Conservation (phyloP, 495 filamentous ascomycete genomes). For the Xylaria acuta region DNA sequence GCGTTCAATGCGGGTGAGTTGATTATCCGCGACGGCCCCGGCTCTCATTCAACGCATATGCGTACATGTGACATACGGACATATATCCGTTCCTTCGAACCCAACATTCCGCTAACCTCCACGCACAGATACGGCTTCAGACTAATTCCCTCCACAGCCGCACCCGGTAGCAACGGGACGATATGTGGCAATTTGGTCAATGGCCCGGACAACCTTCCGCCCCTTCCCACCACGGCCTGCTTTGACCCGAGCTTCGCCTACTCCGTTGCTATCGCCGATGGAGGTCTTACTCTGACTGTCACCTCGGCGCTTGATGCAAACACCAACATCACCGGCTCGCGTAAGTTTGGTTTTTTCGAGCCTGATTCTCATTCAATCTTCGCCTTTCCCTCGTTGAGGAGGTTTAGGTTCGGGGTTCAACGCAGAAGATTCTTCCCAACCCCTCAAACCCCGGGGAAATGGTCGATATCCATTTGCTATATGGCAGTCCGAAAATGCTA, state of each 20-base stretch:
- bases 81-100: background rate
- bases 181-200: constrained; percentile 11
- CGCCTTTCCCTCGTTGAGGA: background rate
- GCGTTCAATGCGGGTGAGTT: constrained; percentile 16
- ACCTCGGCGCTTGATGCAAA: constrained; percentile 20
- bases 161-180: constrained; percentile 11
- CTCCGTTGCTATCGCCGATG: constrained; percentile 11
- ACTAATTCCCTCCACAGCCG: background rate
- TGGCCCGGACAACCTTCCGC: constrained; percentile 19
- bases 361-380: background rate
- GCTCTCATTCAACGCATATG: background rate
- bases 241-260: constrained; percentile 13
- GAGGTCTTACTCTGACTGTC: constrained; percentile 9
- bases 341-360: constrained; percentile 8
- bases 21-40: background rate
- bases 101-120: background rate
- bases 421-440: background rate
- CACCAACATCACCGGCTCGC: constrained; percentile 17
- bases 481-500: too few species aligned
- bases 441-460: too few species aligned
- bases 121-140: constrained; percentile 17
- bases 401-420: background rate
- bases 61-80: background rate
- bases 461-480: too few species aligned
- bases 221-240: constrained; percentile 6